These are phyloP conservation scores for Dryas integrifolia DNA, from an alignment of 331 rosid species.

Conservation along the genomic window DNA sequence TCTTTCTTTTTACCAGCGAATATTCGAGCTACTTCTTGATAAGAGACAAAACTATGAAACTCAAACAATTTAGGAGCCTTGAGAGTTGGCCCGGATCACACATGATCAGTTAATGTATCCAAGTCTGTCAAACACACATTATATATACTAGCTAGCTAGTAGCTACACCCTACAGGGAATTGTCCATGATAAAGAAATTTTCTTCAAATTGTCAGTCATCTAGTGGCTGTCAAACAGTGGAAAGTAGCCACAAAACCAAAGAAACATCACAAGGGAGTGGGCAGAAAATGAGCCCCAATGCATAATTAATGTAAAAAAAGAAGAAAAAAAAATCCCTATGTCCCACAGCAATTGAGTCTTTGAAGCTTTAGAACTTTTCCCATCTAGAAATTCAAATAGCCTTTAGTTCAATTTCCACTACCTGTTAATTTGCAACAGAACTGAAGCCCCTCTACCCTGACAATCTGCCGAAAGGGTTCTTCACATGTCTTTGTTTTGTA, in stretches of 20 bases:
- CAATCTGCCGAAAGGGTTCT: constrained; percentile 41
- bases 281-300: background rate
- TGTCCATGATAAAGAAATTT: background rate
- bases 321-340: too few species aligned
- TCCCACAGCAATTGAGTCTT: background rate
- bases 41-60: background rate
- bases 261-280: too few species aligned
- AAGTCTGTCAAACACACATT: background rate
- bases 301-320: background rate
- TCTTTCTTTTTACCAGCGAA: background rate
- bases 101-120: background rate
- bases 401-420: constrained; percentile 9
- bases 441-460: constrained; percentile 8
- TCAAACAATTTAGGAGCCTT: too few species aligned
- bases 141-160: background rate
- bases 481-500: constrained; percentile 78
- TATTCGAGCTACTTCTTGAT: background rate
- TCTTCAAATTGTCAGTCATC: constrained; percentile 10
- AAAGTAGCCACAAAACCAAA: too few species aligned
- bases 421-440: constrained; percentile 27
- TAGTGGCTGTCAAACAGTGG: background rate
- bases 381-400: constrained; percentile 24
- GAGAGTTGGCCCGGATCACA: too few species aligned
- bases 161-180: background rate
- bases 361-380: background rate